phyloP scores from a whole-genome alignment of 305 asterid genomes.

The Coffea humblotiana region DNA sequence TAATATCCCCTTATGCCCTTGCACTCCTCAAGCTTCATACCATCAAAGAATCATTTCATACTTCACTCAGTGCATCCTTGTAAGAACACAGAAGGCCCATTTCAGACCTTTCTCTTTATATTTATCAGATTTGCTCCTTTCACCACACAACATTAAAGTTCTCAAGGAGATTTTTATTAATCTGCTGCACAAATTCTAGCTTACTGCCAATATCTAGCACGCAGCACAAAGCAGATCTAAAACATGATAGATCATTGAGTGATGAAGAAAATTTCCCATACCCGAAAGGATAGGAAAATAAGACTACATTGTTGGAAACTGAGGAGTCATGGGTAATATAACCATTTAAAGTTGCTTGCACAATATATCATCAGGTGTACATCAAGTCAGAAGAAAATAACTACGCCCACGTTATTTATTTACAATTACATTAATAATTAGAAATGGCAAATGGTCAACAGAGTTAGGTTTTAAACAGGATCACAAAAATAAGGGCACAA shows the following conservation, averaged over 20 bases:
- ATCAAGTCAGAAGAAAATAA: background rate
- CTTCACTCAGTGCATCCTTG: background rate
- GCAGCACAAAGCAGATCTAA: background rate
- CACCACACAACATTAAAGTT: background rate
- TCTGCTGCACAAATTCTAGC: background rate
- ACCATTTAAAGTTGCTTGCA: background rate
- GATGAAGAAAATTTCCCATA: background rate
- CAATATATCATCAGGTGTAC: background rate
- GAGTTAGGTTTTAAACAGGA: background rate
- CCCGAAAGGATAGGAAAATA: background rate
- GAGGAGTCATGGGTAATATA: background rate
- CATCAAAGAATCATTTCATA: slow-evolving; percentile 1
- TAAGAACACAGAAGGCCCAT: background rate
- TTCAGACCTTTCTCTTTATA: background rate
- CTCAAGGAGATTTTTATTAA: background rate
- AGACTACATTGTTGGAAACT: background rate
- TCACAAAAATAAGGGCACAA: background rate
- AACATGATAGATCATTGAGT: background rate
- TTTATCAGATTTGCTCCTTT: background rate
- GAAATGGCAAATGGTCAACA: background rate
- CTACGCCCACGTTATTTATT: background rate
- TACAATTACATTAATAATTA: background rate
- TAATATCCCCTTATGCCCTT: background rate
- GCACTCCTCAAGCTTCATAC: background rate
- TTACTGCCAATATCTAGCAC: background rate